Conservation (phyloP, 345 rosid species). For the Acer yangbiense region DNA sequence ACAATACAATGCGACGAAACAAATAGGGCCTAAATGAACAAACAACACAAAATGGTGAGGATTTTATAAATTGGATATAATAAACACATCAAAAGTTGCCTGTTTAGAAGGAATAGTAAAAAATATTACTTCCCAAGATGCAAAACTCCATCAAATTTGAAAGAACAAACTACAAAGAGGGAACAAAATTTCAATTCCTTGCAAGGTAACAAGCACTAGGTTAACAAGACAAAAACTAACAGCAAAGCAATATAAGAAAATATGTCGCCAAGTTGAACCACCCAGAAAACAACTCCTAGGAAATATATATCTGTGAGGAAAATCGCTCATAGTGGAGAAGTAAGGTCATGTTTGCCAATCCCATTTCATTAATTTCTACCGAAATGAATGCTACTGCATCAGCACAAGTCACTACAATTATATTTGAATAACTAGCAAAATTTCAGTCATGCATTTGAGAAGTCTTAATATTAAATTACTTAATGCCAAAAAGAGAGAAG, state of each 20-base stretch:
- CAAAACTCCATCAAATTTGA: too few species aligned
- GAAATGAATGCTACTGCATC: neutral
- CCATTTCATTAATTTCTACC: neutral
- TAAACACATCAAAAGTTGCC: too few species aligned
- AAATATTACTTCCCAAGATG: too few species aligned
- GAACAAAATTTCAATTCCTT: neutral
- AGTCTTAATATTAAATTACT: conserved; percentile 8
- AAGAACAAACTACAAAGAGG: neutral
- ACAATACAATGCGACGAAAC: too few species aligned
- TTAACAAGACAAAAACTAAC: neutral
- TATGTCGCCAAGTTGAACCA: neutral
- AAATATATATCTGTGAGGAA: neutral
- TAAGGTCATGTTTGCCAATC: neutral
- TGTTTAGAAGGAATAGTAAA: too few species aligned
- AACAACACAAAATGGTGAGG: too few species aligned
- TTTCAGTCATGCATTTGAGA: neutral
- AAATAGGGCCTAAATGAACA: too few species aligned
- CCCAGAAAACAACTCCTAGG: neutral
- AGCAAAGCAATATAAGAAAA: neutral
- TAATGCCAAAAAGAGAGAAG: conserved; percentile 19
- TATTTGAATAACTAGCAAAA: neutral
- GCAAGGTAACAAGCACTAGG: neutral
- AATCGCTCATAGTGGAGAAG: neutral
- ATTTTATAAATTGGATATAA: too few species aligned
- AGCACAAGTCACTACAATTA: neutral